phyloP scores from a whole-genome alignment of 371 early-diverging fungal species.

The Choanephora cucurbitarum region DNA sequence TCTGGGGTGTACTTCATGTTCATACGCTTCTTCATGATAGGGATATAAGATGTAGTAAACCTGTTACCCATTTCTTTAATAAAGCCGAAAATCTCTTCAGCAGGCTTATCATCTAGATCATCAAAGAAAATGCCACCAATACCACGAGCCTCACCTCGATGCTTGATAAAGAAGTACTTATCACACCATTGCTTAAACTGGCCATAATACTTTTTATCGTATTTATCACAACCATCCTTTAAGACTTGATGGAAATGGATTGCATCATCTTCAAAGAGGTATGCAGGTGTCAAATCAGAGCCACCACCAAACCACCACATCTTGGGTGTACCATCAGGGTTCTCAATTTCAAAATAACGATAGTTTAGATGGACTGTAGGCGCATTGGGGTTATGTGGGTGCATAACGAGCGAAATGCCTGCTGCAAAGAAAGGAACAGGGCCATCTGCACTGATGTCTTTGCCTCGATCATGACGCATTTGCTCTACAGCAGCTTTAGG shows the following conservation, averaged over 20 bases:
- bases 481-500: constrained; percentile 72
- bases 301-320: constrained; percentile 89
- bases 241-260: constrained; percentile 77
- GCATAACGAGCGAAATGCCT: constrained; percentile 89
- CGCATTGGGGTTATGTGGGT: constrained; percentile 92
- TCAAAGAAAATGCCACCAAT: constrained; percentile 90
- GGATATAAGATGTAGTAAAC: constrained; percentile 77
- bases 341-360: constrained; percentile 90
- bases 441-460: constrained; percentile 45
- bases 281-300: constrained; percentile 78
- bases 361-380: constrained; percentile 96
- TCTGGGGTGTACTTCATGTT: constrained; percentile 61
- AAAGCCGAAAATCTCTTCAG: constrained; percentile 70
- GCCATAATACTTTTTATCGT: constrained; percentile 67
- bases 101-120: constrained; percentile 68
- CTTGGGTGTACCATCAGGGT: constrained; percentile 55
- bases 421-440: constrained; percentile 81
- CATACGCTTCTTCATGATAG: constrained; percentile 70
- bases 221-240: constrained; percentile 77
- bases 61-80: constrained; percentile 68
- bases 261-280: constrained; percentile 78
- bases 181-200: constrained; percentile 86
- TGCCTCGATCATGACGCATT: constrained; percentile 72
- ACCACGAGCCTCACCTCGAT: constrained; percentile 81
- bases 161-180: constrained; percentile 74